These are phyloP conservation scores for Auriscalpium vulgare DNA, from an alignment of 768 basidiomycete species.

Conservation along the genomic window DNA sequence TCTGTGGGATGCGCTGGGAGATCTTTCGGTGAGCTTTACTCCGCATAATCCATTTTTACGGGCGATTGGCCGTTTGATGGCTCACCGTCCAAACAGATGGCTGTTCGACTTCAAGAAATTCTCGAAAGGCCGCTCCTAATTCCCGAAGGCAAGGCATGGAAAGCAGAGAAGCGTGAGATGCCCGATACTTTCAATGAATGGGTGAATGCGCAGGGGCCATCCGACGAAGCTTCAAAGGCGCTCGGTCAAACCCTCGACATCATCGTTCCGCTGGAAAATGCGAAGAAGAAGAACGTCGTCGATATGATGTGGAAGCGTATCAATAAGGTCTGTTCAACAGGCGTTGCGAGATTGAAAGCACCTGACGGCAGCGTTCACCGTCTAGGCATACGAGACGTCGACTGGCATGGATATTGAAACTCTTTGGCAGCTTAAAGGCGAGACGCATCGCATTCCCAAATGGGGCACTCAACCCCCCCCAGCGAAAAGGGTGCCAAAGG, in stretches of 20 bases:
- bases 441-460: conserved; percentile 7
- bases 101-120: conserved; percentile 57
- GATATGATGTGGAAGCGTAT: conserved; percentile 60
- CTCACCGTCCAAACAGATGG: conserved; percentile 33
- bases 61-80: no score
- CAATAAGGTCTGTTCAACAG: conserved; percentile 38
- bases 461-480: conserved; percentile 23
- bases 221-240: conserved; percentile 45
- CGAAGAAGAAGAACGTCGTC: conserved; percentile 40
- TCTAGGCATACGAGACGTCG: conserved; percentile 5
- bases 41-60: no score
- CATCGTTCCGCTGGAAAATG: conserved; percentile 51
- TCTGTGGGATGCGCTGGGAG: conserved; percentile 77
- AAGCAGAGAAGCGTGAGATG: conserved; percentile 39
- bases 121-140: conserved; percentile 56
- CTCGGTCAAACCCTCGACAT: conserved; percentile 45
- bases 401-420: conserved; percentile 4
- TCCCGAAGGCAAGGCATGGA: conserved; percentile 47
- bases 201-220: conserved; percentile 61
- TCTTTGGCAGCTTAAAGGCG: conserved; percentile 10
- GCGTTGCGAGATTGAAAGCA: no score
- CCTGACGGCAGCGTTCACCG: no score
- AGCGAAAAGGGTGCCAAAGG: conserved; percentile 20
- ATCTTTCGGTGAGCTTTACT: conserved; percentile 52
- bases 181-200: conserved; percentile 57